Evolutionary conservation across 768 basidiomycete genomes (phyloP).

Genomic region (Suillus tomentosus): DNA sequence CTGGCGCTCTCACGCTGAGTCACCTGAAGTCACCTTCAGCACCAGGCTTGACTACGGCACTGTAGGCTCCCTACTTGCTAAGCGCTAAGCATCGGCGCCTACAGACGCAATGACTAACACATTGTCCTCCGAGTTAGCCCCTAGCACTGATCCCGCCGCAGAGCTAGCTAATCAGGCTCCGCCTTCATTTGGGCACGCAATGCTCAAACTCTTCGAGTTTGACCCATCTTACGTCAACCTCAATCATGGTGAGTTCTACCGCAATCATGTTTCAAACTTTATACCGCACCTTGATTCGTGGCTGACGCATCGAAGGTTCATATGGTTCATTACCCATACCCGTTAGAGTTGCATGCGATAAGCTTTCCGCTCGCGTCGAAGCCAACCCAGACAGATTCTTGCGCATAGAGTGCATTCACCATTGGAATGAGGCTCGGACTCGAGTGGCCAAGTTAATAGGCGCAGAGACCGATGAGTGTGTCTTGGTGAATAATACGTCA

Average conservation of each 20-base stretch:
- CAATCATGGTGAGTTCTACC: conserved; percentile 53
- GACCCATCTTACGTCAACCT: conserved; percentile 57
- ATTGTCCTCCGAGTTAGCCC: neutral
- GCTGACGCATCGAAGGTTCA: conserved; percentile 44
- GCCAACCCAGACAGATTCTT: conserved; percentile 61
- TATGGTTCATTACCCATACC: conserved; percentile 59
- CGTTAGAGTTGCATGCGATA: conserved; percentile 47
- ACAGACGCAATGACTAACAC: neutral
- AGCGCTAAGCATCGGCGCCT: neutral
- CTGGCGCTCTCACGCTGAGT: neutral
- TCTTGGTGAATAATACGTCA: conserved; percentile 40
- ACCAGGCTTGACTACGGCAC: too few species aligned
- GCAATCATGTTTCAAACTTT: neutral
- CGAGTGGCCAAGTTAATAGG: conserved; percentile 53
- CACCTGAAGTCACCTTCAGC: neutral
- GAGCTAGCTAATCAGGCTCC: conserved; percentile 30
- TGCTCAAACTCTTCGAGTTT: conserved; percentile 29
- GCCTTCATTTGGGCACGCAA: conserved; percentile 56
- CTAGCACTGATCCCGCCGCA: neutral
- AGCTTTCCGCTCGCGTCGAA: conserved; percentile 47
- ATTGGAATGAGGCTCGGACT: conserved; percentile 43
- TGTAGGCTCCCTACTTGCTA: too few species aligned
- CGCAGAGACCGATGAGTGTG: conserved; percentile 58
- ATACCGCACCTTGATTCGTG: neutral
- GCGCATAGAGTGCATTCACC: conserved; percentile 36